phyloP scores from a whole-genome alignment of 129 eudicot genomes.

The Flaveria sonorensis region DNA sequence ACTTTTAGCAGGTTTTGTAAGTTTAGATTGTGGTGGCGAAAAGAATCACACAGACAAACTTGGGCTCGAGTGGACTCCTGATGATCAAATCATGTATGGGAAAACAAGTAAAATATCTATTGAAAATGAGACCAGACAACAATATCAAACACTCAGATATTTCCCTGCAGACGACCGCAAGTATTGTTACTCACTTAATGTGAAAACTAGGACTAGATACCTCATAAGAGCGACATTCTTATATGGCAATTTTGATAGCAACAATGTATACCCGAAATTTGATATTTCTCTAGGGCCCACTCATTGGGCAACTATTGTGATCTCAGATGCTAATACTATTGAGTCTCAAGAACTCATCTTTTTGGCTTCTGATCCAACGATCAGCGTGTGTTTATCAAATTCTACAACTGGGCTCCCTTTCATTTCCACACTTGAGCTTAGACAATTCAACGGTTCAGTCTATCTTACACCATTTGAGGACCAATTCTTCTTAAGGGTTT shows the following conservation, averaged over 20 bases:
- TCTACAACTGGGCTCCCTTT: slow-evolving; percentile 94
- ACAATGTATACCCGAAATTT: slow-evolving; percentile 88
- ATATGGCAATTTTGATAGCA: slow-evolving; percentile 83
- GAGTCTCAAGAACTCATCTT: slow-evolving; percentile 82
- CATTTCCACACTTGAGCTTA: slow-evolving; percentile 92
- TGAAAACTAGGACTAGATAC: slow-evolving; percentile 74
- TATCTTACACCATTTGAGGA: slow-evolving; percentile 70
- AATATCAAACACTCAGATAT: slow-evolving; percentile 64
- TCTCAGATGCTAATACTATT: slow-evolving; percentile 80
- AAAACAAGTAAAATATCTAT: slow-evolving; percentile 54
- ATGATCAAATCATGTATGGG: slow-evolving; percentile 56
- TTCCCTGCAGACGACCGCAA: slow-evolving; percentile 84
- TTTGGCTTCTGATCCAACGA: slow-evolving; percentile 65
- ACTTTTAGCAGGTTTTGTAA: slow-evolving; percentile 65
- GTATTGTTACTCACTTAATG: slow-evolving; percentile 83
- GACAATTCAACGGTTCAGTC: slow-evolving; percentile 82
- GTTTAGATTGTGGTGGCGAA: slow-evolving; percentile 87
- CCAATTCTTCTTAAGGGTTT: slow-evolving; percentile 72
- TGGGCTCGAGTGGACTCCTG: slow-evolving; percentile 81
- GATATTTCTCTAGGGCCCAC: slow-evolving; percentile 95
- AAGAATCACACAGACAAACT: slow-evolving; percentile 65
- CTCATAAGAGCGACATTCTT: slow-evolving; percentile 89
- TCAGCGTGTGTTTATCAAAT: slow-evolving; percentile 91
- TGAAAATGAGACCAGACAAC: slow-evolving; percentile 60
- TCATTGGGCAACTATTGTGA: slow-evolving; percentile 90